Evolutionary conservation across 2,329 filamentous ascomycete genomes (phyloP).

Genomic region (Aspergillus versicolor): DNA sequence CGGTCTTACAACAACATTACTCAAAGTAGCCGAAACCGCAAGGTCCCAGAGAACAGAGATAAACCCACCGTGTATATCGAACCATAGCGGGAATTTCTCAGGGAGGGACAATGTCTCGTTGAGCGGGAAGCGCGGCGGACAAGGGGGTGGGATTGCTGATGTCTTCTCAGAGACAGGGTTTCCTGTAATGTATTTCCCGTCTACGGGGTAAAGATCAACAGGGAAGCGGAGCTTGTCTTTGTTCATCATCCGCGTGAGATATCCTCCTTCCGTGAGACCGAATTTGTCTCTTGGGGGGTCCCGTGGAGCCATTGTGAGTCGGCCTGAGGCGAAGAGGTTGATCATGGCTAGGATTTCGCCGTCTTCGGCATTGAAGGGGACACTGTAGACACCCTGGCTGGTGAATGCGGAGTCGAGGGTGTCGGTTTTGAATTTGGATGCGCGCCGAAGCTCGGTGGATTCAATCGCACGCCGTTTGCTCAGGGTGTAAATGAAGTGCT

Average conservation of each 20-base stretch:
- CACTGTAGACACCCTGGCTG: slow-evolving; percentile 27
- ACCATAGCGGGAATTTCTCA: slow-evolving; percentile 47
- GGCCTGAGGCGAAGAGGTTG: slow-evolving; percentile 40
- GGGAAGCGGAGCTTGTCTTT: slow-evolving; percentile 44
- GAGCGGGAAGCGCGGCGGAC: slow-evolving; percentile 11
- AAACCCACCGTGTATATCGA: slow-evolving; percentile 46
- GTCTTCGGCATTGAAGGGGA: slow-evolving; percentile 41
- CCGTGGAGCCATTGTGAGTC: slow-evolving; percentile 36
- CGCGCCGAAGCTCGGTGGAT: slow-evolving; percentile 39
- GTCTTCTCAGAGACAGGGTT: slow-evolving; percentile 33
- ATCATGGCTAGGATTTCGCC: slow-evolving; percentile 45
- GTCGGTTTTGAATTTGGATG: slow-evolving; percentile 42
- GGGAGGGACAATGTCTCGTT: slow-evolving; percentile 12
- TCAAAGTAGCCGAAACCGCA: slow-evolving; percentile 41
- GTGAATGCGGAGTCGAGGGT: slow-evolving; percentile 42
- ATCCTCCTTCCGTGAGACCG: slow-evolving; percentile 48
- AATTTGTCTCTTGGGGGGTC: slow-evolving; percentile 46
- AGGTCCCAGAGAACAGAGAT: slow-evolving; percentile 42
- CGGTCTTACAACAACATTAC: slow-evolving; percentile 42
- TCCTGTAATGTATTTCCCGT: slow-evolving; percentile 39
- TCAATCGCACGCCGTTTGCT: slow-evolving; percentile 43
- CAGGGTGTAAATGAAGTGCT: slow-evolving; percentile 40
- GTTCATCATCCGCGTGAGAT: slow-evolving; percentile 48
- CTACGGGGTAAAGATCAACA: slow-evolving; percentile 39
- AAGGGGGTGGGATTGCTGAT: slow-evolving; percentile 25